Evolutionary conservation across 768 basidiomycete species (phyloP), one percentile per base, ranked within the genome.

Genomic region (Jaapia argillacea): DNA sequence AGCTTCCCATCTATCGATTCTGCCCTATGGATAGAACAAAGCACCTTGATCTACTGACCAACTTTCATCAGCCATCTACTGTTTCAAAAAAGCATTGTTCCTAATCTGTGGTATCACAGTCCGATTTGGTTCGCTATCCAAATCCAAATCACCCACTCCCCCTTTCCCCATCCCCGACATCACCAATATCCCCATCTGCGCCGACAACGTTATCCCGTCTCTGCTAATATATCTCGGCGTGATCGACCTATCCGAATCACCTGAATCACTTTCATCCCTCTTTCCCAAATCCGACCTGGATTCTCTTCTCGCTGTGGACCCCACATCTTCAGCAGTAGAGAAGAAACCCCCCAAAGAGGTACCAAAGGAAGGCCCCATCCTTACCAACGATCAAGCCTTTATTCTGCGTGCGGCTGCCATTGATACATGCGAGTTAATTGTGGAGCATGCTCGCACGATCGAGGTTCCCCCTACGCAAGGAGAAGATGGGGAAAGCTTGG

Each of bases 31-130:
- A n/a, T n/a, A n/a, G n/a, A 33, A 16, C 5, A 27, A 4, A 23
- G 20, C 6, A 21, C 25, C 33, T 33, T 35, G 22, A 12, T 22
- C 22, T 26, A 31, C 31, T 16, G 24, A 3, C 27, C 13, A 40
- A 7, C 33, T 5, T 28, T 28, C 20, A 23, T 10, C 51, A 89
- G 86, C 76, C n/a, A 69, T 90, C 20, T 92, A 88, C 62, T 77
- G 86, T 55, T 88, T 90, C 72, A 91, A 90, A 62, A 94, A 92
- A 56, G 88, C 85, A 2, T 66, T 94, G 24, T 88, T 89, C 60
- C 72, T 92, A 41, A 66, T 90, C 41, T 77, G 86, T 48, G 79
- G 77, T 21, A 62, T 92, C 41, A 63, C 60, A 21, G 58, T 81
- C 36, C 79, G 85, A 36, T 91, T 91, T 64, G 72, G 74, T 40